These are phyloP conservation scores for Pleurotus ostreatus DNA, from an alignment of 768 basidiomycete species.

Conservation along the genomic window DNA sequence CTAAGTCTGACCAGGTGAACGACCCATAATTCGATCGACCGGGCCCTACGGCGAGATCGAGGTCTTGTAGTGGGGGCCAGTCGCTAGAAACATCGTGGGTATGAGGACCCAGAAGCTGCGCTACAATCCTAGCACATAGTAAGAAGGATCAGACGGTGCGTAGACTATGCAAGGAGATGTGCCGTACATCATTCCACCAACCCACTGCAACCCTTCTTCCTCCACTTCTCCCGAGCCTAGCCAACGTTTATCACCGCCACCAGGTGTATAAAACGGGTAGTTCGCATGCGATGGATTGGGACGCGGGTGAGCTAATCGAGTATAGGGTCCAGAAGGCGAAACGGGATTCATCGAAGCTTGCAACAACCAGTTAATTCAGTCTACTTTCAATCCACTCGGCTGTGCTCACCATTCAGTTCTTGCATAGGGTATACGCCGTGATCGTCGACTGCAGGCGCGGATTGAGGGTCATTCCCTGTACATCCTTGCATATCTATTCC, in stretches of 20 bases:
- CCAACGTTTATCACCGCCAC: constrained; percentile 69
- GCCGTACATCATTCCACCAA: constrained; percentile 64
- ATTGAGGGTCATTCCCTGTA: neutral
- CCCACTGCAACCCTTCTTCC: constrained; percentile 66
- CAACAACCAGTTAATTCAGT: neutral
- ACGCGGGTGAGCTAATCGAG: constrained; percentile 48
- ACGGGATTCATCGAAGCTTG: constrained; percentile 26
- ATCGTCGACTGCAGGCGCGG: neutral
- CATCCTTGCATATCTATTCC: constrained; percentile 37
- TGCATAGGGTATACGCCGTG: constrained; percentile 31
- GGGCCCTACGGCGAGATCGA: constrained; percentile 42
- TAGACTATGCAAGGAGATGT: constrained; percentile 3
- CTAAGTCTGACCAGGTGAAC: constrained; percentile 65
- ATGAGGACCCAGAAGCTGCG: constrained; percentile 49
- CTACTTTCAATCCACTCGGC: too few relatives aligned
- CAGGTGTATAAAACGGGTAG: constrained; percentile 73
- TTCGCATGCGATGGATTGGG: constrained; percentile 52
- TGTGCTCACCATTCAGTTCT: neutral
- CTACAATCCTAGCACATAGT: constrained; percentile 47
- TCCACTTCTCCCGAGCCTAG: constrained; percentile 42
- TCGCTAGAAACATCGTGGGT: constrained; percentile 32
- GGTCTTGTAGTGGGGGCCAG: constrained; percentile 37
- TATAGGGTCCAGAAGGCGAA: constrained; percentile 29
- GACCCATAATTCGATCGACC: constrained; percentile 63
- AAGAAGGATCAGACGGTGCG: neutral